Percentiles rank a stretch among this genome's conserved stretches.
Evolutionary conservation across 768 basidiomycete species (phyloP).

Genomic region (Sporobolomyces pararoseus): DNA sequence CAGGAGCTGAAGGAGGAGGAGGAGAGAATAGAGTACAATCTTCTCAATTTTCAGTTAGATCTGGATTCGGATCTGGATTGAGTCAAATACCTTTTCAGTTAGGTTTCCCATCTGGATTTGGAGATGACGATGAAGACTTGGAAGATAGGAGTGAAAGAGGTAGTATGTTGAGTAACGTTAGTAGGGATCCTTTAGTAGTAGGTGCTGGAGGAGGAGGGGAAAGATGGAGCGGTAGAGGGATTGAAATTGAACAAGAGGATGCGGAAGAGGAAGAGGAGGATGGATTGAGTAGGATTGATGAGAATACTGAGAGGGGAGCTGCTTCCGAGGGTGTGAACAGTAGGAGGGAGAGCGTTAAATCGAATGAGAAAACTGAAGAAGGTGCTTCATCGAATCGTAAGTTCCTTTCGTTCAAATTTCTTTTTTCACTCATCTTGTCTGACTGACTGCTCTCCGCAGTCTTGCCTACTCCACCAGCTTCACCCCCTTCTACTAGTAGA

Average conservation of each 20-base stretch:
- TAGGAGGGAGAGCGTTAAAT: slow-evolving; percentile 2
- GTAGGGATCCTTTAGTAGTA: no score
- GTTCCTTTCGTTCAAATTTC: no score
- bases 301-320: neutral
- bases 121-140: neutral
- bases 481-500: no score
- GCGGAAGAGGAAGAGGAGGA: neutral
- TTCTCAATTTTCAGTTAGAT: slow-evolving; percentile 33
- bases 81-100: slow-evolving; percentile 45
- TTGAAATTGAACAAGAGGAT: neutral
- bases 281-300: slow-evolving; percentile 1
- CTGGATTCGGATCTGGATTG: slow-evolving; percentile 43
- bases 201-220: neutral
- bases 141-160: neutral
- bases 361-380: neutral
- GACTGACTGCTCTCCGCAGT: neutral
- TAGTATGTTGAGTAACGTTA: neutral
- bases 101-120: slow-evolving; percentile 38
- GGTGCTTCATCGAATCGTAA: no score
- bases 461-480: neutral
- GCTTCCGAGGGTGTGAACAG: neutral
- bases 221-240: neutral
- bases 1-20: no score
- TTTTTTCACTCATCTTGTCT: neutral
- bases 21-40: slow-evolving; percentile 29